Evolutionary conservation across 2,329 filamentous ascomycete genomes (phyloP).

Genomic region (Claviceps citrina): DNA sequence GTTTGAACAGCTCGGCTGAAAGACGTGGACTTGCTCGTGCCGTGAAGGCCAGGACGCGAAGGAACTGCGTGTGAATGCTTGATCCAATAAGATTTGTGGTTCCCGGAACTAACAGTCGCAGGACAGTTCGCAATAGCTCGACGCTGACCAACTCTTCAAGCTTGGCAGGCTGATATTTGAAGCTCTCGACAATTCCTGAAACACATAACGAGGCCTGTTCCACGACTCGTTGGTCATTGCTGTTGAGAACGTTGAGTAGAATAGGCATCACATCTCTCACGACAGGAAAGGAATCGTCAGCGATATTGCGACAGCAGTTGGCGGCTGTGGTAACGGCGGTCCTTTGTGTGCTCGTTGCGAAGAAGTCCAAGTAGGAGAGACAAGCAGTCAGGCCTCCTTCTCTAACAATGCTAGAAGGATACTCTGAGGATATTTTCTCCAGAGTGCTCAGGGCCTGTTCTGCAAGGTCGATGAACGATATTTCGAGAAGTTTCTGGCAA

Average conservation of each 20-base stretch:
- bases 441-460: constrained; percentile 93
- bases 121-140: constrained; percentile 67
- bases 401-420: constrained; percentile 84
- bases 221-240: constrained; percentile 90
- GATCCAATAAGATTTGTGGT: constrained; percentile 90
- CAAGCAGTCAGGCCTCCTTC: constrained; percentile 95
- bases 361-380: constrained; percentile 90
- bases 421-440: constrained; percentile 94
- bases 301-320: constrained; percentile 95
- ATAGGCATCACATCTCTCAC: constrained; percentile 95
- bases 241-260: constrained; percentile 73
- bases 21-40: constrained; percentile 76
- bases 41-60: constrained; percentile 79
- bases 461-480: constrained; percentile 91
- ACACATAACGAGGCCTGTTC: constrained; percentile 94
- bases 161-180: constrained; percentile 74
- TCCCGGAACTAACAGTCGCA: constrained; percentile 78
- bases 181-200: constrained; percentile 91
- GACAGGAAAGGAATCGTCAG: constrained; percentile 80
- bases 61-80: constrained; percentile 90
- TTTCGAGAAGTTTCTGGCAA: constrained; percentile 88
- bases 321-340: constrained; percentile 94
- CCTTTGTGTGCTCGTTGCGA: constrained; percentile 88
- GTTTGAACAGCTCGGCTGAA: constrained; percentile 81
- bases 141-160: constrained; percentile 85